Base-by-base conservation (phyloP, 306 rosid species). In the Dryas drummondii region DNA sequence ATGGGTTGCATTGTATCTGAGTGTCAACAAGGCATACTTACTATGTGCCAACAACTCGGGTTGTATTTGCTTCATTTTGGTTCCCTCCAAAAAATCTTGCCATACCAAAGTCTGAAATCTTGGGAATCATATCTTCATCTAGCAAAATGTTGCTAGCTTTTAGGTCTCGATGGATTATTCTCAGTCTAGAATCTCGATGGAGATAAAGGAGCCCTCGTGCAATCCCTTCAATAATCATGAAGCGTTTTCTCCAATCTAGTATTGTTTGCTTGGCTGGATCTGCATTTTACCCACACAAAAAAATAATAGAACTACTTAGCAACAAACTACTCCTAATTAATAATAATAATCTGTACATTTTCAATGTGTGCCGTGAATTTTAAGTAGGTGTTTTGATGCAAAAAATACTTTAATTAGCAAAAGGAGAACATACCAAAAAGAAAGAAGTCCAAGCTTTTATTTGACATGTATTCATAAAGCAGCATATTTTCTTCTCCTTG, bases 161-260 rank as follows among this genome's bases (percentile, higher is more conserved):
- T 51, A 93, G 58, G 76, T 93, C 98, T 61, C 98, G 83, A 76
- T 93, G 98, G 61, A 93, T 93, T 50, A 93, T 91, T 71, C 91
- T 62, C 2, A 93, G 91, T 62, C 98, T 91, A 13, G 97, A 91
- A 85, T 93, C 98, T 3, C 97, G 84, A 26, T 93, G 98, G 41
- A 93, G 78, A 78, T 93, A 93, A 72, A 93, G 96, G 8, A 93
- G 81, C 60, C 98, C 98, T 82, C 98, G 83, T n/a, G 98, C 97
- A 60, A 93, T 83, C 61, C 98, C 98, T 80, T 88, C 96, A 26
- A 93, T 82, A 78, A 93, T 91, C 44, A 84, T 82, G 70, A 76
- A 52, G 22, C 98, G 96, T 68, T 69, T 89, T 48, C 72, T 64
- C 98, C 98, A 93, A 54, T 86, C 79, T 22, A 93, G 78, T 40